Conservation (phyloP, 495 filamentous ascomycete genomes). For the Daldinia concentrica region DNA sequence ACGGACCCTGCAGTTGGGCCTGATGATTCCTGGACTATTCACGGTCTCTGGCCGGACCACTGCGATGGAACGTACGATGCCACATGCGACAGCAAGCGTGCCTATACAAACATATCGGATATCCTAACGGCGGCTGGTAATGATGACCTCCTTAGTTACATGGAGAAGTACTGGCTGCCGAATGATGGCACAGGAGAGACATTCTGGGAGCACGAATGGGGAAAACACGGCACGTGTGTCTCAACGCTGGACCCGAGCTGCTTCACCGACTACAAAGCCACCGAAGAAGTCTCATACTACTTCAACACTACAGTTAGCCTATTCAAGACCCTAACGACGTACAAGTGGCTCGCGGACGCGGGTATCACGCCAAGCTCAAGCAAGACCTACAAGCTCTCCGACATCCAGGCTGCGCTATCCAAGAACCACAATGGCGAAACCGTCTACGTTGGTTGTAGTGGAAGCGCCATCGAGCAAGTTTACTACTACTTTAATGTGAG, state of each 20-base stretch:
- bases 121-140: constrained; percentile 38
- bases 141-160: constrained; percentile 65
- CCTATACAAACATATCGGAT: constrained; percentile 71
- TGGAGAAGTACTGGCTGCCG: constrained; percentile 76
- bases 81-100: constrained; percentile 70
- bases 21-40: constrained; percentile 80
- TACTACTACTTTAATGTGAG: constrained; percentile 83
- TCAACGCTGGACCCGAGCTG: constrained; percentile 73
- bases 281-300: constrained; percentile 65
- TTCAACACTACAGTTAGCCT: constrained; percentile 63
- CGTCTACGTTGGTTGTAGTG: constrained; percentile 71
- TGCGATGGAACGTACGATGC: constrained; percentile 79
- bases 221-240: constrained; percentile 79
- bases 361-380: constrained; percentile 68
- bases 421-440: constrained; percentile 62
- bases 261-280: constrained; percentile 66
- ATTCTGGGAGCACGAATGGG: constrained; percentile 86
- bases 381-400: constrained; percentile 67
- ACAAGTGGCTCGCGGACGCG: constrained; percentile 66
- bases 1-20: constrained; percentile 74
- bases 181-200: constrained; percentile 63
- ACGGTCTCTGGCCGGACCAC: constrained; percentile 84
- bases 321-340: constrained; percentile 62
- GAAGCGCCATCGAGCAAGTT: constrained; percentile 68
- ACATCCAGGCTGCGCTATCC: constrained; percentile 69